phyloP scores from a whole-genome alignment of 306 rosid species.

The Spatholobus suberectus region DNA sequence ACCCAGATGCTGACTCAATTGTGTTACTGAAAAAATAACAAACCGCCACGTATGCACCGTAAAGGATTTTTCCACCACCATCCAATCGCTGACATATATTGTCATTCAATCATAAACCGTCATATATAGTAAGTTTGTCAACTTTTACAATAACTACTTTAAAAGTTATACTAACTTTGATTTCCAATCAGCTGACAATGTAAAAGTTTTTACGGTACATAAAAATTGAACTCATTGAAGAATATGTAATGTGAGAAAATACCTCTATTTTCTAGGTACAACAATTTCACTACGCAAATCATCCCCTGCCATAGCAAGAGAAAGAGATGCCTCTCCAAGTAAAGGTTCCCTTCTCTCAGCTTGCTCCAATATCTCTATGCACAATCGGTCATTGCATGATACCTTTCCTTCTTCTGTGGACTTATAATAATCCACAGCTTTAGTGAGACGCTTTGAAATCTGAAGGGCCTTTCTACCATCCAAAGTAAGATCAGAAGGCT shows the following conservation, averaged over 20 bases:
- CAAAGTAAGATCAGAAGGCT: slow-evolving; percentile 63
- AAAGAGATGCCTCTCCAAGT: slow-evolving; percentile 72
- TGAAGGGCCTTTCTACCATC: slow-evolving; percentile 78
- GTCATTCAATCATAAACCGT: background rate
- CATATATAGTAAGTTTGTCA: background rate
- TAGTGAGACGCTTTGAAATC: slow-evolving; percentile 60
- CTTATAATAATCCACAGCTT: slow-evolving; percentile 53
- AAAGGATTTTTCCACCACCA: background rate
- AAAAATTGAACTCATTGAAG: background rate
- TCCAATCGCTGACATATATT: background rate
- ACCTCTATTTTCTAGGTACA: slow-evolving; percentile 86
- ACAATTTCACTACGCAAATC: slow-evolving; percentile 66
- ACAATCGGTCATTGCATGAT: slow-evolving; percentile 54
- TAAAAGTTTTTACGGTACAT: too few species aligned
- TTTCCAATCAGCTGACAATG: too few species aligned
- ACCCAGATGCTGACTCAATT: background rate
- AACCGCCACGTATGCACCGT: background rate
- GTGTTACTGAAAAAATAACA: background rate
- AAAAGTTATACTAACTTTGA: background rate
- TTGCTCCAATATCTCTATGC: slow-evolving; percentile 78
- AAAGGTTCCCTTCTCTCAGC: slow-evolving; percentile 76
- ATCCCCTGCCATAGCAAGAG: slow-evolving; percentile 76
- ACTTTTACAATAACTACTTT: background rate
- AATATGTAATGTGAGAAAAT: slow-evolving; percentile 5
- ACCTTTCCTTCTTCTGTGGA: slow-evolving; percentile 56